These are phyloP conservation scores for Globisporangium camurandrum DNA, from an alignment of 352 stramenopile species.

Conservation along the genomic window DNA sequence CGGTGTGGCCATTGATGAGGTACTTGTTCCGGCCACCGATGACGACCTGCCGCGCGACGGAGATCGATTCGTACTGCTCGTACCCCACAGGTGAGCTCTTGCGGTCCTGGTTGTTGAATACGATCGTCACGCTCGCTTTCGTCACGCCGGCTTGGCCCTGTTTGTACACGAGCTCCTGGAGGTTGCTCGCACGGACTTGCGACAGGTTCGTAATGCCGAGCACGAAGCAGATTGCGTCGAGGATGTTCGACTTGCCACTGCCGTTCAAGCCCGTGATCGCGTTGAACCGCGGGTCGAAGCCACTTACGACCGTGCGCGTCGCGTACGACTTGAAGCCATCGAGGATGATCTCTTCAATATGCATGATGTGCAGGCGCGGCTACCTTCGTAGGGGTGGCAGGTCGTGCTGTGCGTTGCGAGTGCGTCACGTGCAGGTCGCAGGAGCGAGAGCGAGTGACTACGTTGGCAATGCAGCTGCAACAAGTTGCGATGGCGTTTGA, in stretches of 20 bases:
- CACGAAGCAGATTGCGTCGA: constrained; percentile 99
- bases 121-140: constrained; percentile 98
- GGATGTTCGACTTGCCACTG: constrained; percentile 99
- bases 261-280: constrained; percentile 99
- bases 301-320: constrained; percentile 96
- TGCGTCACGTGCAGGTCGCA: no score
- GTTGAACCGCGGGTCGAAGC: constrained; percentile 99
- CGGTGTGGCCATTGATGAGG: constrained; percentile 98
- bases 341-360: constrained; percentile 99
- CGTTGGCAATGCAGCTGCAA: no score
- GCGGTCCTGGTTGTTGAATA: constrained; percentile 98
- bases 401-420: no score
- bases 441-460: no score
- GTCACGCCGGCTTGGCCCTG: constrained; percentile 98
- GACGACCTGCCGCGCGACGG: constrained; percentile 97
- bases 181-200: constrained; percentile 97
- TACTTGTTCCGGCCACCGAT: constrained; percentile 99
- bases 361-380: constrained; percentile 83
- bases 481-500: no score
- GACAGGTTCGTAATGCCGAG: constrained; percentile 98
- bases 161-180: constrained; percentile 99
- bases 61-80: constrained; percentile 97
- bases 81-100: constrained; percentile 92
- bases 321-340: constrained; percentile 99
- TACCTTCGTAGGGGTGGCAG: no score